Evolutionary conservation across 495 filamentous ascomycete species (phyloP).

Genomic region (Penicilliopsis zonata): DNA sequence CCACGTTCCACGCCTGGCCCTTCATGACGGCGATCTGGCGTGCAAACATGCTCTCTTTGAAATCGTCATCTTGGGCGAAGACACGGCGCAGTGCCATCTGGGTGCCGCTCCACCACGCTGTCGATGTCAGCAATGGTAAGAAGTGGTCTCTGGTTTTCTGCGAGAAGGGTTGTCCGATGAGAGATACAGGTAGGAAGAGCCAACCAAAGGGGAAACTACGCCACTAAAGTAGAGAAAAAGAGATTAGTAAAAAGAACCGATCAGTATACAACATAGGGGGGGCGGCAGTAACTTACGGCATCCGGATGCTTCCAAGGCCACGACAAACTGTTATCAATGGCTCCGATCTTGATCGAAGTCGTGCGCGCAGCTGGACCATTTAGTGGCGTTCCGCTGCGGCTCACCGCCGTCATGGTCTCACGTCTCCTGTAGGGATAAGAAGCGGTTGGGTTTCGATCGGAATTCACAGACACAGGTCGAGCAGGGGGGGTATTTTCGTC

Average conservation of each 20-base stretch:
- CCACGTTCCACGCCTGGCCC: slow-evolving; percentile 97
- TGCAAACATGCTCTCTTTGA: slow-evolving; percentile 96
- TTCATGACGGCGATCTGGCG: slow-evolving; percentile 98
- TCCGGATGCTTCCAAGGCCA: slow-evolving; percentile 99
- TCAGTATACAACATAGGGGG: background rate
- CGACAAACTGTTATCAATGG: slow-evolving; percentile 94
- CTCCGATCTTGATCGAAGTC: slow-evolving; percentile 70
- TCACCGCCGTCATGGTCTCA: slow-evolving; percentile 71
- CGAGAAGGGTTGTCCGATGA: slow-evolving; percentile 94
- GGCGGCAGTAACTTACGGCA: slow-evolving; percentile 42
- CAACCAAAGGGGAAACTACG: slow-evolving; percentile 95
- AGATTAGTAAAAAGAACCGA: background rate
- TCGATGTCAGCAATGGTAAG: slow-evolving; percentile 83
- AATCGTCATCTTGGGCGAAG: slow-evolving; percentile 87
- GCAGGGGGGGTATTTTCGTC: slow-evolving; percentile 41
- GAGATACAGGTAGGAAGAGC: slow-evolving; percentile 92
- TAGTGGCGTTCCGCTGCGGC: slow-evolving; percentile 45
- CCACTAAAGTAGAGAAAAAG: slow-evolving; percentile 32
- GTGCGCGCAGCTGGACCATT: slow-evolving; percentile 33
- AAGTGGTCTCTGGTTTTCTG: slow-evolving; percentile 89
- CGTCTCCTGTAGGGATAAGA: slow-evolving; percentile 64
- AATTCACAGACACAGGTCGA: slow-evolving; percentile 43
- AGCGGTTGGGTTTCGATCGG: slow-evolving; percentile 29
- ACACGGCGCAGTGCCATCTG: slow-evolving; percentile 71
- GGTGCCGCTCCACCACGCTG: slow-evolving; percentile 92